phyloP scores from a whole-genome alignment of 495 filamentous ascomycete species.

The Penicillium cinerascens region DNA sequence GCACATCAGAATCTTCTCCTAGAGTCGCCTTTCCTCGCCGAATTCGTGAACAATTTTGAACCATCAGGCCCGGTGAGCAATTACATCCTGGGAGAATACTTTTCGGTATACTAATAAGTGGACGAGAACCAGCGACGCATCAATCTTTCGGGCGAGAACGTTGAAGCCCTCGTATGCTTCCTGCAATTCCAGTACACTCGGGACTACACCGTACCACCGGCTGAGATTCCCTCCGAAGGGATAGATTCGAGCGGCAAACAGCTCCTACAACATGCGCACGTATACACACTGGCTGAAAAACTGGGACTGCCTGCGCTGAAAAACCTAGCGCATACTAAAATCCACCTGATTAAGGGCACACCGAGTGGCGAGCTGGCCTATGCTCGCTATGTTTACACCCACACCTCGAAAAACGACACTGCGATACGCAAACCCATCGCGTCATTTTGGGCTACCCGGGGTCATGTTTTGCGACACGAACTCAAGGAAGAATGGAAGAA shows the following conservation, averaged over 20 bases:
- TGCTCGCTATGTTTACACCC: conserved; percentile 83
- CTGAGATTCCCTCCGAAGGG: conserved; percentile 52
- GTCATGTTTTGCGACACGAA: conserved; percentile 76
- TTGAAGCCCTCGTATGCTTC: conserved; percentile 81
- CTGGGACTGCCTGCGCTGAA: conserved; percentile 69
- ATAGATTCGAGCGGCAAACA: conserved; percentile 70
- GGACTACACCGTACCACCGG: conserved; percentile 77
- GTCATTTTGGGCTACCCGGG: conserved; percentile 83
- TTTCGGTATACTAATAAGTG: not conserved
- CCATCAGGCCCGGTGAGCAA: conserved; percentile 32
- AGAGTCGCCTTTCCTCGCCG: conserved; percentile 70
- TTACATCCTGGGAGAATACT: not conserved
- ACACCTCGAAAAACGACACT: conserved; percentile 63
- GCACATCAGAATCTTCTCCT: conserved; percentile 77
- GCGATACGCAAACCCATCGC: conserved; percentile 79
- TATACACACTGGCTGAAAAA: conserved; percentile 86
- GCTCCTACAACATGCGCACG: conserved; percentile 77
- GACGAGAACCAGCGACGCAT: conserved; percentile 51
- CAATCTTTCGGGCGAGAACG: conserved; percentile 63
- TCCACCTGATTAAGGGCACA: conserved; percentile 80
- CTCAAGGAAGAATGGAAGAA: conserved; percentile 75
- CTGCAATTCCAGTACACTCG: conserved; percentile 90
- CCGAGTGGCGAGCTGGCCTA: conserved; percentile 86
- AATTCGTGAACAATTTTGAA: conserved; percentile 54
- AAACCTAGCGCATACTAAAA: conserved; percentile 77